Base-by-base conservation (phyloP, 305 asterid species). In the Fraxinus sp. region DNA sequence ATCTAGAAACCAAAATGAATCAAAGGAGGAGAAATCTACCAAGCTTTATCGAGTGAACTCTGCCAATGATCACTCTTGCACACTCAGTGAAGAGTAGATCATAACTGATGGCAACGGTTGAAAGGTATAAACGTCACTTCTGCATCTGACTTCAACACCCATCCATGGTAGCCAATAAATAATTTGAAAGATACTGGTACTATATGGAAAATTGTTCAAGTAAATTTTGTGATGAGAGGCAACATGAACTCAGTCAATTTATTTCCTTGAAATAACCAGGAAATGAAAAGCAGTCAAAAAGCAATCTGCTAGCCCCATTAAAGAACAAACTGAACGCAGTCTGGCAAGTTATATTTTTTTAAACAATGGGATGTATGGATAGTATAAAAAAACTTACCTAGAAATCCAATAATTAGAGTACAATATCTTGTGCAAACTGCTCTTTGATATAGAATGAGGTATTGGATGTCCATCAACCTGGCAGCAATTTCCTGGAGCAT, bases 401-500 rank as follows among this genome's bases (percentile, higher is more conserved):
- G 37, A 28, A 28, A 1, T 8, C 74, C 9, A 26, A 26, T 68
- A 22, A 24, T 64, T 24, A 66, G 35, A 26, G 35, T 28, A 24
- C 8, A 26, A 62, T 11, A 32, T 26, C 35, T 22, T 11, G 4
- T 20, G 72, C 33, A 9, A 64, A 11, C 74, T 68, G n/a, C 74
- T 10, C 74, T 24, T 28, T 24, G 37, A 28, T 28, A 68, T 68
- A 68, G 37, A 28, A 68, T 68, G 74, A 24, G 36, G 36, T 28
- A 68, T 24, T 68, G 36, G 74, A 24, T 26, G 37, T 68, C 74
- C 74, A 68, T 68, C 74, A 8, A 26, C 36, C 20, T 28, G 37
- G n/a, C 35, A 66, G 73, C 73, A 66, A 66, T 66, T 66, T 66
- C 35, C 73, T 22, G 73, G 74, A 68, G 74, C 74, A 68, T 68